These are phyloP conservation scores for Aurantiochytrium sp. DNA, from an alignment of 108 stramenopile genomes.

Conservation along the genomic window DNA sequence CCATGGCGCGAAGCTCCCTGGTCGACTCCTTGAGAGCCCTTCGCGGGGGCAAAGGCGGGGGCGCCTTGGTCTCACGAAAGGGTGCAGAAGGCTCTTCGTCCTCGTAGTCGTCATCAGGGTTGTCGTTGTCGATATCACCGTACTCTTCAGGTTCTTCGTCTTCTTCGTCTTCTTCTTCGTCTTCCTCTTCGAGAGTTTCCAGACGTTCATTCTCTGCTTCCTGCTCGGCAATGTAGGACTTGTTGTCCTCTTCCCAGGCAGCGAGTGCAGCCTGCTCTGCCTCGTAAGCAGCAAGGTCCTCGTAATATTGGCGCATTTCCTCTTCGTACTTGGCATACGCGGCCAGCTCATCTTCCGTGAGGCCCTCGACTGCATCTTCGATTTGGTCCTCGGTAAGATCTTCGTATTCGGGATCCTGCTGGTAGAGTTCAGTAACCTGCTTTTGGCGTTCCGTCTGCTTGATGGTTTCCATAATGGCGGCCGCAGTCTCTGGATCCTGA, in stretches of 20 bases:
- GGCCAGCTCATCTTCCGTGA: background rate
- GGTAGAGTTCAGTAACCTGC: background rate
- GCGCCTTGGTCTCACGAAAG: background rate
- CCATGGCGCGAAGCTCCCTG: background rate
- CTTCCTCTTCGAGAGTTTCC: background rate
- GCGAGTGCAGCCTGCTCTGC: background rate
- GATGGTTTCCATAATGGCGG: background rate
- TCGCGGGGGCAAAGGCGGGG: background rate
- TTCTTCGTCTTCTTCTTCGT: background rate
- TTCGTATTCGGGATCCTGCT: background rate
- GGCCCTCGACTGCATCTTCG: background rate
- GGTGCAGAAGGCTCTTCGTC: too few species aligned
- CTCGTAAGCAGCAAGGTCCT: conserved; percentile 18
- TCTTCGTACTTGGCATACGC: background rate
- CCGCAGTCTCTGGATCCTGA: background rate
- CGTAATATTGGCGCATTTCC: background rate
- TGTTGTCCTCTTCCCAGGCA: conserved; percentile 2
- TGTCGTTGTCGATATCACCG: background rate
- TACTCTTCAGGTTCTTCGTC: background rate
- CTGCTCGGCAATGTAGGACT: background rate
- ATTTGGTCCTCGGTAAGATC: background rate
- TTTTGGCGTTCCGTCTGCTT: background rate
- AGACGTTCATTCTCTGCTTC: background rate
- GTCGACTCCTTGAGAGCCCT: background rate
- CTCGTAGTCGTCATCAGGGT: too few species aligned